Evolutionary conservation across 352 stramenopile species (phyloP).

Genomic region (Sclerospora graminicola): DNA sequence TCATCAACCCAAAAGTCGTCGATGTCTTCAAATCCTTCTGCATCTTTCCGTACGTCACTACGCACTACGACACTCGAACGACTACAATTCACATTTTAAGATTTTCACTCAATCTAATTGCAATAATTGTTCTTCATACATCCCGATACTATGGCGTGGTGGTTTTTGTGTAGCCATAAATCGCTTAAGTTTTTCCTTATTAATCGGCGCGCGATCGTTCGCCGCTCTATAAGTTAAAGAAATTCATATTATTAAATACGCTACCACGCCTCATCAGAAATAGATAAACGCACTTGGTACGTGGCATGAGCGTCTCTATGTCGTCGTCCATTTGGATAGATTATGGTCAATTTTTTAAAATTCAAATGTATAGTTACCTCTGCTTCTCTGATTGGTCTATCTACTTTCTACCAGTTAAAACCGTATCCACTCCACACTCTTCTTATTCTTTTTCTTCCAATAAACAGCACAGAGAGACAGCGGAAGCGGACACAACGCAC

Average conservation of each 20-base stretch:
- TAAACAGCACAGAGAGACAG: slow-evolving; percentile 13
- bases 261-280: too few relatives aligned
- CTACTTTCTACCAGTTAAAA: too few relatives aligned
- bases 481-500: background rate
- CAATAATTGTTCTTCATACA: slow-evolving; percentile 8
- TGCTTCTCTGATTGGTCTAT: slow-evolving; percentile 4
- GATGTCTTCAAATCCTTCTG: slow-evolving; percentile 76
- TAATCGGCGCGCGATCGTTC: slow-evolving; percentile 33
- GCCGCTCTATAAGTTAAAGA: slow-evolving; percentile 18
- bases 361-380: slow-evolving; percentile 8
- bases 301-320: slow-evolving; percentile 58
- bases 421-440: background rate
- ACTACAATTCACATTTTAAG: slow-evolving; percentile 8
- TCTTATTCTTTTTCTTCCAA: slow-evolving; percentile 8
- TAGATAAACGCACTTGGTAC: slow-evolving; percentile 39
- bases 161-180: slow-evolving; percentile 50
- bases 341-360: slow-evolving; percentile 10
- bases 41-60: slow-evolving; percentile 60
- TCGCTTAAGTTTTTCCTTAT: slow-evolving; percentile 39
- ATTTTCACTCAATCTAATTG: background rate
- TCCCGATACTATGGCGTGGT: slow-evolving; percentile 13
- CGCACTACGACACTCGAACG: slow-evolving; percentile 49
- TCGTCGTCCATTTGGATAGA: slow-evolving; percentile 23
- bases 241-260: background rate
- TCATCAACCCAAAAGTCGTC: slow-evolving; percentile 83